phyloP scores from a whole-genome alignment of 352 stramenopile species.

The Pythium dissotocum region DNA sequence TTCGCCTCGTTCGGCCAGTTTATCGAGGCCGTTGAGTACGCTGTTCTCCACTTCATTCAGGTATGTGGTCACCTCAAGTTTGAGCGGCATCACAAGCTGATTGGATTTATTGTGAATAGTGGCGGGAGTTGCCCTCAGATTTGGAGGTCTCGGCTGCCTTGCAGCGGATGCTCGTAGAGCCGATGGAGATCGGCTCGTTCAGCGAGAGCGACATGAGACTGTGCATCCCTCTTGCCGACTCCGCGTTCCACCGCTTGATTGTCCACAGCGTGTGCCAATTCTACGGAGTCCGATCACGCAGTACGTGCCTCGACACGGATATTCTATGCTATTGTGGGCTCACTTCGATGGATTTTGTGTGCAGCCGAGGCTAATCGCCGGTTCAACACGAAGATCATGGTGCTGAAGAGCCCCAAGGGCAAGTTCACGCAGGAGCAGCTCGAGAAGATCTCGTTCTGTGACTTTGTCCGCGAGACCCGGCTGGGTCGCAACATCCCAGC shows the following conservation, averaged over 20 bases:
- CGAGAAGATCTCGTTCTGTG: slow-evolving; percentile 62
- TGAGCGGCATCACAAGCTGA: background rate
- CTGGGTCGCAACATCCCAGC: slow-evolving; percentile 28
- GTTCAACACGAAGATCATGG: slow-evolving; percentile 83
- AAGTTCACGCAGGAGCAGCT: slow-evolving; percentile 52
- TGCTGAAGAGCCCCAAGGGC: slow-evolving; percentile 62
- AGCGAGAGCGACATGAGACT: slow-evolving; percentile 70
- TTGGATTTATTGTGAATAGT: slow-evolving; percentile 37
- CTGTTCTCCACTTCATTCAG: slow-evolving; percentile 81
- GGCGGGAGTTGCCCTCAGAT: slow-evolving; percentile 70
- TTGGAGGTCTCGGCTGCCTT: slow-evolving; percentile 65
- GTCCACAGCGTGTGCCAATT: slow-evolving; percentile 90
- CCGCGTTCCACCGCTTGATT: slow-evolving; percentile 85
- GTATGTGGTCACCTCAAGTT: slow-evolving; percentile 29
- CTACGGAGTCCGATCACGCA: slow-evolving; percentile 80
- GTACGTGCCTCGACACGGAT: slow-evolving; percentile 40
- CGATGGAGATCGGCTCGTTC: slow-evolving; percentile 56
- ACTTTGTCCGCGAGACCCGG: slow-evolving; percentile 78
- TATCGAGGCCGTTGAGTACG: slow-evolving; percentile 78
- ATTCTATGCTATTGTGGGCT: background rate
- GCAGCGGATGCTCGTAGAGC: slow-evolving; percentile 59
- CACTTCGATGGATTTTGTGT: background rate
- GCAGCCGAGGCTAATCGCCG: slow-evolving; percentile 65
- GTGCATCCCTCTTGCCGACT: slow-evolving; percentile 75
- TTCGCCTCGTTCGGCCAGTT: slow-evolving; percentile 69